phyloP scores from a whole-genome alignment of 345 rosid species.

The thale cress (Arabidopsis thaliana) region DNA sequence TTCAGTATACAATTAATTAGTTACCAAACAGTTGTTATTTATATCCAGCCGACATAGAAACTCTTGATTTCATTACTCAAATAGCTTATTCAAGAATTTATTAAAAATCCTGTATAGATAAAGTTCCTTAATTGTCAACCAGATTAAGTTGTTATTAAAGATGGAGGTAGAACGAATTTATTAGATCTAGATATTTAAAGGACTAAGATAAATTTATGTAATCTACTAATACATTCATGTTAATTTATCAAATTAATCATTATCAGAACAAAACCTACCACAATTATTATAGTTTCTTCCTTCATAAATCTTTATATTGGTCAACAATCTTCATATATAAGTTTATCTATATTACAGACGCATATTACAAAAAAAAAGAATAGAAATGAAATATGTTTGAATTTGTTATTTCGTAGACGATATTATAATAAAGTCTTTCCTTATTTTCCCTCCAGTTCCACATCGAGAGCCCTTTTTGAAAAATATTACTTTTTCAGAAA shows the following conservation, averaged over 20 bases:
- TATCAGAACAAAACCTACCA: background rate
- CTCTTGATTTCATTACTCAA: background rate
- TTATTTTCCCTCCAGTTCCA: slow-evolving; percentile 45
- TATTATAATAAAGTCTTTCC: background rate
- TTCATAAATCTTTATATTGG: background rate
- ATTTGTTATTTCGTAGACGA: background rate
- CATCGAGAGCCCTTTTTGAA: background rate
- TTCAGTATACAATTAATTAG: background rate
- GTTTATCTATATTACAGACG: background rate
- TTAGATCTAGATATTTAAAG: background rate
- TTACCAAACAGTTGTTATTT: background rate
- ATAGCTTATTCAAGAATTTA: background rate
- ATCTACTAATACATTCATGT: background rate
- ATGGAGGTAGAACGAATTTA: background rate
- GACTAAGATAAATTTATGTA: background rate
- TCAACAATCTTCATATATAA: background rate
- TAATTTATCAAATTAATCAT: background rate
- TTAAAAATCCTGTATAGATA: slow-evolving; percentile 7
- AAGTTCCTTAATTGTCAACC: background rate
- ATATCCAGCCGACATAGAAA: slow-evolving; percentile 15
- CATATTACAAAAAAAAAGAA: background rate
- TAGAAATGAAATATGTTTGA: slow-evolving; percentile 9
- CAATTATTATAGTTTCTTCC: background rate
- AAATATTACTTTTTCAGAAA: background rate
- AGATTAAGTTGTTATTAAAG: background rate